Evolutionary conservation across 1,139 yeast species (phyloP).

Genomic region (Sugiyamaella xylanicola): DNA sequence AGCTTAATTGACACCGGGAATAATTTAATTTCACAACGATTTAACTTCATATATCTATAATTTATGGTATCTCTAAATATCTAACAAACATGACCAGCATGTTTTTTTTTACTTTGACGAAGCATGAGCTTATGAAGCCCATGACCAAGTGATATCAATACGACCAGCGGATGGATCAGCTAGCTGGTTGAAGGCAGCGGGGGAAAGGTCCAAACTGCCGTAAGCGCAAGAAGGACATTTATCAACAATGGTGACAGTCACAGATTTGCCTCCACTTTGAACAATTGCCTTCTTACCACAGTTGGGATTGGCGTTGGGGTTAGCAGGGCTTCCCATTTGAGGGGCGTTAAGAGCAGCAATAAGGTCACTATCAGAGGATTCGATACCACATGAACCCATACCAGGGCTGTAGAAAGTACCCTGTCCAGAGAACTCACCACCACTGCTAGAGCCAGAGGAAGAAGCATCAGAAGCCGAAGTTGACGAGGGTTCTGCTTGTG

Average conservation of each 20-base stretch:
- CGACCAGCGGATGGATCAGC: slow-evolving; percentile 53
- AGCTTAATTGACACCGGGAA: too few species aligned
- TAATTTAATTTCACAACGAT: background rate
- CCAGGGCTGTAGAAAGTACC: slow-evolving; percentile 64
- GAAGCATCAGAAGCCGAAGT: slow-evolving; percentile 22
- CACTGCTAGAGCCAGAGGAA: slow-evolving; percentile 27
- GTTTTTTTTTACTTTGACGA: background rate
- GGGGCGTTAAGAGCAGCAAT: slow-evolving; percentile 47
- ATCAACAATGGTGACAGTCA: slow-evolving; percentile 56
- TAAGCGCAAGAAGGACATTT: slow-evolving; percentile 55
- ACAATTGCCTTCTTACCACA: slow-evolving; percentile 55
- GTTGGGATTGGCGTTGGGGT: slow-evolving; percentile 48
- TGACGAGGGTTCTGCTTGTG: too few species aligned
- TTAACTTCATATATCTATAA: background rate
- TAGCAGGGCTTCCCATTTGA: slow-evolving; percentile 39
- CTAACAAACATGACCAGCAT: slow-evolving; percentile 11
- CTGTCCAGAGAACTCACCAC: slow-evolving; percentile 47
- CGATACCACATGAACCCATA: slow-evolving; percentile 63
- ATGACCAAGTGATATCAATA: slow-evolving; percentile 50
- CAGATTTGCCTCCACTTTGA: slow-evolving; percentile 48
- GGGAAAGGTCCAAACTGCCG: slow-evolving; percentile 55
- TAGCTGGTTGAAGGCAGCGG: slow-evolving; percentile 53
- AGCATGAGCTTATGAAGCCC: background rate
- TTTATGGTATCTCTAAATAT: too few species aligned
- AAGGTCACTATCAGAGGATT: slow-evolving; percentile 51